A percentile compares a stretch with the other conserved stretches of the same genome.
Evolutionary conservation across 2,329 filamentous ascomycete genomes (phyloP).

Genomic region (Hypoxylon sp.): DNA sequence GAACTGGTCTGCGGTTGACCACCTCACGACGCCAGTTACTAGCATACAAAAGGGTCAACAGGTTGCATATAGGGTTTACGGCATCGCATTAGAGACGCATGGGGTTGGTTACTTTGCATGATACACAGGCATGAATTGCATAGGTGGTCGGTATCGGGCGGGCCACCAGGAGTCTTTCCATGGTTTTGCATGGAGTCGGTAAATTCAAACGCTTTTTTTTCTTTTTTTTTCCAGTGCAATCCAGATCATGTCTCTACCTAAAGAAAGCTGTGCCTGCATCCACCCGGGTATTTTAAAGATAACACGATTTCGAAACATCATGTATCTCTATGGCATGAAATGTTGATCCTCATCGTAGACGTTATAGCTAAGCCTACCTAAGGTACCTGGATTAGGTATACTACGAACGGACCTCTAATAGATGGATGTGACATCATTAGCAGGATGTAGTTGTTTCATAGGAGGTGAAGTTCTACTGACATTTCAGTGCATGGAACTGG

Average conservation of each 20-base stretch:
- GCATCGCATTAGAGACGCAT: conserved; percentile 39
- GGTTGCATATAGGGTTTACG: conserved; percentile 35
- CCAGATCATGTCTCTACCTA: conserved; percentile 2
- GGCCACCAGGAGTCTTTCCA: conserved; percentile 23
- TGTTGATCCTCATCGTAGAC: not conserved
- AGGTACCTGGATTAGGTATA: not conserved
- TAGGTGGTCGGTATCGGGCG: conserved; percentile 18
- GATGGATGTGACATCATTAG: not conserved
- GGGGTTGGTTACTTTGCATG: conserved; percentile 40
- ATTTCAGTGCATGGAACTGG: conserved; percentile 14
- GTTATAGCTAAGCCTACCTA: not conserved
- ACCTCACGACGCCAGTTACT: conserved; percentile 20
- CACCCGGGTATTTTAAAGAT: not conserved
- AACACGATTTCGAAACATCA: not conserved
- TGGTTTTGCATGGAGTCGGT: conserved; percentile 18
- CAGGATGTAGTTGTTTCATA: not conserved
- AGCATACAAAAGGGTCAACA: conserved; percentile 15
- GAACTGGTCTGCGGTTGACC: conserved; percentile 1
- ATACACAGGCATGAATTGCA: conserved; percentile 36
- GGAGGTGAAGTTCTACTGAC: conserved; percentile 1
- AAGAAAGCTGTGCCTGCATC: not conserved
- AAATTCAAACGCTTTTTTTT: too few species aligned
- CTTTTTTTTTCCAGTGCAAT: conserved; percentile 12
- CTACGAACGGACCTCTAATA: not conserved
- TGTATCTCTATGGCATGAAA: not conserved